Evolutionary conservation across 441 rosid species (phyloP).

Genomic region (Pelargonium myrrhifolium): DNA sequence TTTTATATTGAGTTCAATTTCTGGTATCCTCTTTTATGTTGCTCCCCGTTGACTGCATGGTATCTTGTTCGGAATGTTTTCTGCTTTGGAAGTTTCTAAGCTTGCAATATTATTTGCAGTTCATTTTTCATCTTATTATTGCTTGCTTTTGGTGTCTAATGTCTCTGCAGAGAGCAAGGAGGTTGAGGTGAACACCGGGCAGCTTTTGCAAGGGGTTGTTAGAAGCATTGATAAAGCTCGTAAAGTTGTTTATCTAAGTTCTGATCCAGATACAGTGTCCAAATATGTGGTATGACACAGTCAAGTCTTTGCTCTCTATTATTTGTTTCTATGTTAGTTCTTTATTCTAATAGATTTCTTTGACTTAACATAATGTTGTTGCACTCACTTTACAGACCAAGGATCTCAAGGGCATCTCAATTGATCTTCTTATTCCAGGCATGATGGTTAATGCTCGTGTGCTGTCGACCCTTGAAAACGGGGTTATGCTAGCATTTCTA

Average conservation of each 20-base stretch:
- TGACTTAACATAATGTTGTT: conserved; percentile 13
- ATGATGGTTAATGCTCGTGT: conserved; percentile 91
- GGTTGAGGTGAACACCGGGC: conserved; percentile 44
- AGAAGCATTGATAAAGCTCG: conserved; percentile 63
- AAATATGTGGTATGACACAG: conserved; percentile 62
- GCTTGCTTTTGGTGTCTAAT: conserved; percentile 8
- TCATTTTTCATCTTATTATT: background rate
- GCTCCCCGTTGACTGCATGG: background rate
- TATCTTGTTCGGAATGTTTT: background rate
- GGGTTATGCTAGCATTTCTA: conserved; percentile 77
- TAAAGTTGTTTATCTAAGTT: conserved; percentile 63
- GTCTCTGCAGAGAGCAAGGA: conserved; percentile 35
- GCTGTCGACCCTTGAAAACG: conserved; percentile 85
- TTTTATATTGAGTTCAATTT: background rate
- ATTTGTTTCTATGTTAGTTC: conserved; percentile 5
- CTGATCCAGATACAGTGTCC: conserved; percentile 62
- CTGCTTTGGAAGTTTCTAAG: background rate
- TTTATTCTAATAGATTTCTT: background rate
- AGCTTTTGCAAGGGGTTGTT: conserved; percentile 76
- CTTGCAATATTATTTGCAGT: background rate
- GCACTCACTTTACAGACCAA: conserved; percentile 49
- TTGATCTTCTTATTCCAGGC: conserved; percentile 94
- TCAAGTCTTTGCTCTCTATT: conserved; percentile 8
- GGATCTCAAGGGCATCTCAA: conserved; percentile 80
- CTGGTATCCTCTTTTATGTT: background rate